phyloP scores from a whole-genome alignment of 2,329 filamentous ascomycete genomes.

The Ascochyta rabiei region DNA sequence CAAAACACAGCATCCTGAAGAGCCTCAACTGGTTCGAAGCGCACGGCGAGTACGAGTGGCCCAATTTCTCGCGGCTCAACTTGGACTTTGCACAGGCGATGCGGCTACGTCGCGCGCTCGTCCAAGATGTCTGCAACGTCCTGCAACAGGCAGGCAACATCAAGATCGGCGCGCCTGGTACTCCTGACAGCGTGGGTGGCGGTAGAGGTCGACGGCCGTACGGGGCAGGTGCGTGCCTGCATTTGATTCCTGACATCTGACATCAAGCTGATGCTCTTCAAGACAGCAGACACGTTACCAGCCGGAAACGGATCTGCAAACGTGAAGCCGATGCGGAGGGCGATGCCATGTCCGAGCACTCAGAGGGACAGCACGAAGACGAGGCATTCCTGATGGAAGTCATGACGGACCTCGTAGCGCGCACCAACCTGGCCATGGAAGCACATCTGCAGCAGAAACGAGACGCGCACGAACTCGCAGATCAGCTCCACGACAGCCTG shows the following conservation, averaged over 20 bases:
- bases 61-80: constrained; percentile 16
- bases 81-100: constrained; percentile 26
- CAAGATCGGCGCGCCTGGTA: not conserved
- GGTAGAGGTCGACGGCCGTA: not conserved
- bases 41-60: constrained; percentile 24
- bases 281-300: constrained; percentile 1
- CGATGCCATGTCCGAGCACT: not conserved
- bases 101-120: constrained; percentile 21
- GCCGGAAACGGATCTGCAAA: constrained; percentile 20
- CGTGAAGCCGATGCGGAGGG: constrained; percentile 5
- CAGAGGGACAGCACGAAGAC: not conserved
- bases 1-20: constrained; percentile 17
- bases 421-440: not conserved
- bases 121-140: constrained; percentile 22
- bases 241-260: no score
- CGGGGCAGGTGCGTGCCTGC: not conserved
- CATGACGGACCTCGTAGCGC: constrained; percentile 3
- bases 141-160: constrained; percentile 15
- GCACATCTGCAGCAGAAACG: not conserved
- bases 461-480: not conserved
- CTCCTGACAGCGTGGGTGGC: constrained; percentile 1
- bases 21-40: constrained; percentile 24
- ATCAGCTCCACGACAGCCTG: constrained; percentile 3
- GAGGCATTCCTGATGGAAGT: constrained; percentile 5
- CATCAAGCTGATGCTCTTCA: not conserved